Base-by-base conservation (phyloP, 129 eudicot species). In the Flaveria trinervia region DNA sequence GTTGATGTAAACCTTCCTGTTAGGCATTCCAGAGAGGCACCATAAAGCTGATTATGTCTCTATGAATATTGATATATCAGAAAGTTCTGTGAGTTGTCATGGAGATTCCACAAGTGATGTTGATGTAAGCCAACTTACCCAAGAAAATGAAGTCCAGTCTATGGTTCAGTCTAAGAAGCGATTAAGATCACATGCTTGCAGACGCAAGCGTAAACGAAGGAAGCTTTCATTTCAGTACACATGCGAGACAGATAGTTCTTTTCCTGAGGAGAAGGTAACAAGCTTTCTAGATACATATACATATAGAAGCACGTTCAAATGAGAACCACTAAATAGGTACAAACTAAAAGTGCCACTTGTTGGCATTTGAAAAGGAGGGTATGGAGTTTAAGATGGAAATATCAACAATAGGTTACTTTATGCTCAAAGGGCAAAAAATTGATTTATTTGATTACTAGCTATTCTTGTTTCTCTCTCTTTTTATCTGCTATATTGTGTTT, bases 191-290 rank as follows among this genome's bases (percentile, higher is more conserved):
- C 81, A 60, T 70, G 79, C 85, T 74, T 81, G 91, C 89, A 84
- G 76, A 81, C 92, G 87, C 50, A 80, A 74, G 18, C 79, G 82
- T 74, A 86, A 84, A 68, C 88, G 82, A 43, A 86, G 86, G 86
- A 73, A 77, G 52, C 70, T 81, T 75, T 69, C 81, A 62, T 76
- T 76, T 57, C 84, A 71, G n/a, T 80, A 68, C 68, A 67, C 65
- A 2, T 36, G 51, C 72, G 74, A 52, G 25, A 16, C 69, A 80
- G 52, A 80, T 20, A 23, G 30, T 79, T 79, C 69, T 14, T 52
- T 41, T 65, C 61, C 49, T 52, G 61, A 52, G 28, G 66, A 71
- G 39, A 73, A 54, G 83, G 83, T 80, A 73, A 45, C 28, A 30
- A 41, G 9, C 16, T 55, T 73, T 39, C n/a, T 26, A 8, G 7